phyloP scores from a whole-genome alignment of 2,329 filamentous ascomycete genomes.

The Helotiales sp. region DNA sequence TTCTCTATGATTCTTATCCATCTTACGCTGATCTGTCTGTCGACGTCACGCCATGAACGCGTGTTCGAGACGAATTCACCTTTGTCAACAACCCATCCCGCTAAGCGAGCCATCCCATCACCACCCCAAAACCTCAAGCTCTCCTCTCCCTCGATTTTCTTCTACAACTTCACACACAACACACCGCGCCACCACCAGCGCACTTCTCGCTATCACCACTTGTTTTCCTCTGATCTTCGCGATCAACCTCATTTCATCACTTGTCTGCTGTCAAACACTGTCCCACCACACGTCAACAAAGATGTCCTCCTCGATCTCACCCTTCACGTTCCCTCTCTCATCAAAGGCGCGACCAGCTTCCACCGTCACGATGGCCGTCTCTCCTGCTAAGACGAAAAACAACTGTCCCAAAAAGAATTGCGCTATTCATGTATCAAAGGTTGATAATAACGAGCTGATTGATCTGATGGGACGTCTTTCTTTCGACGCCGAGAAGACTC shows the following conservation, averaged over 20 bases:
- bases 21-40: neutral
- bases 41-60: neutral
- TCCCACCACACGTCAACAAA: neutral
- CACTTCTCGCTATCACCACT: neutral
- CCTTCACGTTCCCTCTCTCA: neutral
- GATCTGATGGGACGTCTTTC: constrained; percentile 2
- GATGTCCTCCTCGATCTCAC: neutral
- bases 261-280: neutral
- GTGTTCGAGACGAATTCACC: neutral
- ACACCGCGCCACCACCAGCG: neutral
- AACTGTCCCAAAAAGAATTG: constrained; percentile 5
- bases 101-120: neutral
- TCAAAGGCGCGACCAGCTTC: neutral
- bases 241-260: neutral
- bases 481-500: neutral
- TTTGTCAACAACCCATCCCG: neutral
- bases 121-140: neutral
- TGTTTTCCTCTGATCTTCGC: neutral
- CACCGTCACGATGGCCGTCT: neutral
- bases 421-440: neutral
- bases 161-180: neutral
- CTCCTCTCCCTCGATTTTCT: neutral
- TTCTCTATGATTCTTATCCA: neutral
- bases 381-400: neutral
- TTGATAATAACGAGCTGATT: neutral